Conservation (phyloP, 148 eudicot species). For the Oxyria digyna region DNA sequence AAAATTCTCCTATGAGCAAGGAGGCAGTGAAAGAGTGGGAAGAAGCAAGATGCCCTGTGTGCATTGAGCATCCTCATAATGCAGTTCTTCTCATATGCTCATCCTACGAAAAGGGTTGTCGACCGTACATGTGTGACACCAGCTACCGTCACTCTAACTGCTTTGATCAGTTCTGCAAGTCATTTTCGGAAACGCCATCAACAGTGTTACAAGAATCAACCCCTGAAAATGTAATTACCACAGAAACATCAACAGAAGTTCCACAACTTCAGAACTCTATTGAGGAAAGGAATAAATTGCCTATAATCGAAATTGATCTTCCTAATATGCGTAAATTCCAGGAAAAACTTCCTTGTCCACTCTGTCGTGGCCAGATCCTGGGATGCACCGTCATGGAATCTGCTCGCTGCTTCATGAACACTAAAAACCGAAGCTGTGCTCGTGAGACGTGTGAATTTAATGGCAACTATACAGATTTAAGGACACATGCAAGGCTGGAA, state of each 20-base stretch:
- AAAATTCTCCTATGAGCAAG: conserved; percentile 30
- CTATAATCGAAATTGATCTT: conserved; percentile 20
- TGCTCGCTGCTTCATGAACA: conserved; percentile 74
- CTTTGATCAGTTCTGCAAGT: conserved; percentile 67
- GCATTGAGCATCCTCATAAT: conserved; percentile 98
- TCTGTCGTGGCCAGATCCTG: conserved; percentile 59
- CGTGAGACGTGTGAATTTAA: conserved; percentile 67
- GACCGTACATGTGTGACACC: conserved; percentile 93
- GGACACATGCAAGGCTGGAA: conserved; percentile 72
- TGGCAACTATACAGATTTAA: conserved; percentile 59
- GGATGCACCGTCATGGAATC: conserved; percentile 76
- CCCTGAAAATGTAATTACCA: conserved; percentile 14
- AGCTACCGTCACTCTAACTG: conserved; percentile 96
- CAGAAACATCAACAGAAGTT: conserved; percentile 17
- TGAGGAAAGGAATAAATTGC: conserved; percentile 23
- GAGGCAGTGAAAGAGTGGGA: conserved; percentile 80
- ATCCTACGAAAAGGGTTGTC: conserved; percentile 77
- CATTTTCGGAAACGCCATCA: conserved; percentile 29
- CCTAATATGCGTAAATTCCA: conserved; percentile 27
- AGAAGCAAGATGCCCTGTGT: conserved; percentile 84
- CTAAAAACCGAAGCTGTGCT: conserved; percentile 71
- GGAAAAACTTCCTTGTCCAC: conserved; percentile 67
- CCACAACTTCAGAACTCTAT: conserved; percentile 5
- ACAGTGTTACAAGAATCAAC: conserved; percentile 1
- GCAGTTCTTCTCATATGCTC: conserved; percentile 77